Evolutionary conservation across 2,329 filamentous ascomycete species (phyloP).

Genomic region (Apiospora koreana): DNA sequence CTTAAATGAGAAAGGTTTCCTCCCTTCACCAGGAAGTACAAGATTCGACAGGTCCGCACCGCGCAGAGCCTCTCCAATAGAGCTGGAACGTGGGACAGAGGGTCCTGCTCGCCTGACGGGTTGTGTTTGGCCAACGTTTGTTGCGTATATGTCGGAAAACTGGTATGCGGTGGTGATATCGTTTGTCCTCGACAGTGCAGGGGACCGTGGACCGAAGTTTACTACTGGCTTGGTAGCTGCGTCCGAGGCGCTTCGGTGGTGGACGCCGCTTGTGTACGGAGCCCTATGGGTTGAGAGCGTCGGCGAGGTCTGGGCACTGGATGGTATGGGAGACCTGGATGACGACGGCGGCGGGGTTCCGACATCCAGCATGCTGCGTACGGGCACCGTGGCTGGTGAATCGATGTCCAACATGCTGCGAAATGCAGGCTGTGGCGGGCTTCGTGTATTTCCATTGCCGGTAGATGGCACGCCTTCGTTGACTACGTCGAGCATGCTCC

Average conservation of each 20-base stretch:
- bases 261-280: constrained; percentile 31
- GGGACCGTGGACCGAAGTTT: constrained; percentile 47
- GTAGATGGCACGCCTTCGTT: constrained; percentile 36
- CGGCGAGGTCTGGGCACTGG: constrained; percentile 50
- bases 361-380: constrained; percentile 56
- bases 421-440: constrained; percentile 53
- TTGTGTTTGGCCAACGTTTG: constrained; percentile 47
- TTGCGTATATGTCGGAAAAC: constrained; percentile 60
- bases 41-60: constrained; percentile 52
- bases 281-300: constrained; percentile 40
- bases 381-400: constrained; percentile 40
- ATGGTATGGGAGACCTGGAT: constrained; percentile 26
- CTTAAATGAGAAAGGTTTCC: constrained; percentile 42
- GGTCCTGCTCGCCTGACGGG: constrained; percentile 40
- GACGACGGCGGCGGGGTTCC: constrained; percentile 34
- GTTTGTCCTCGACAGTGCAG: constrained; percentile 21
- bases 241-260: constrained; percentile 59
- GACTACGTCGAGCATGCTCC: constrained; percentile 67
- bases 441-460: constrained; percentile 27
- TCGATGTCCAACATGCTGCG: constrained; percentile 68
- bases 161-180: constrained; percentile 57
- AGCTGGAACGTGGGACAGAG: constrained; percentile 32
- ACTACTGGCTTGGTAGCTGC: constrained; percentile 44
- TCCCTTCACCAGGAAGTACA: constrained; percentile 47
- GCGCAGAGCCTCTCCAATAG: constrained; percentile 57